Base-by-base conservation (phyloP, 345 rosid genomes). In the Melaleuca quinquenervia region DNA sequence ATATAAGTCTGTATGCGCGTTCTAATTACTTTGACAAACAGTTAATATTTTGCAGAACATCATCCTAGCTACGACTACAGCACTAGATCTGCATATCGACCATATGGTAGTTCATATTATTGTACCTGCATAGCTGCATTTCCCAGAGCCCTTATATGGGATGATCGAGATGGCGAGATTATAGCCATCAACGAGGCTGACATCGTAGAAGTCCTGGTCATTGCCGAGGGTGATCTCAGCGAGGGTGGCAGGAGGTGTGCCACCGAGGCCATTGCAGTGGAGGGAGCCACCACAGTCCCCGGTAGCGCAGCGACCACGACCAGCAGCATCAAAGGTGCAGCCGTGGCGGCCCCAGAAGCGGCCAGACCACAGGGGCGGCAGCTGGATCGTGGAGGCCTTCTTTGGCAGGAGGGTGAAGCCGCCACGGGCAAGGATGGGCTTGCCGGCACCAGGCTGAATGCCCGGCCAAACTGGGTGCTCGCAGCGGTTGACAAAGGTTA, bases 341-440 rank as follows among this genome's bases (percentile, higher is more conserved):
- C 96, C 97, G 74, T 96, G 98, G 50, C 98, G 95, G 53, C 98
- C 99, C 98, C 98, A 96, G 89, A 97, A 93, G 18, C 99, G 98
- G 76, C 99, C 98, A 2, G 98, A 95, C 99, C 98, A 97, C 21
- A 96, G 95, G 0, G 98, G 82, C 0, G 98, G 99, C 80, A 97
- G 93, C 7, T 83, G 90, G 50, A 96, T 85, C 52, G 95, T 62
- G 93, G 87, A 88, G 80, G 96, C 94, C 88, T 88, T 94, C 89
- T 92, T 94, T 5, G 94, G 93, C 14, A 90, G 90, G 14, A 96
- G 98, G 89, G 90, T 90, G 90, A 97, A 94, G 6, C 99, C 99
- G 1, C 99, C 99, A 0, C 93, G 92, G 44, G 98, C 96, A 8
- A 97, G 88, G 3, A 96, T 1, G 7, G 95, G 95, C 90, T 91